Conservation (phyloP, 257 asterid genomes). For the Solanum lycopersicoides region DNA sequence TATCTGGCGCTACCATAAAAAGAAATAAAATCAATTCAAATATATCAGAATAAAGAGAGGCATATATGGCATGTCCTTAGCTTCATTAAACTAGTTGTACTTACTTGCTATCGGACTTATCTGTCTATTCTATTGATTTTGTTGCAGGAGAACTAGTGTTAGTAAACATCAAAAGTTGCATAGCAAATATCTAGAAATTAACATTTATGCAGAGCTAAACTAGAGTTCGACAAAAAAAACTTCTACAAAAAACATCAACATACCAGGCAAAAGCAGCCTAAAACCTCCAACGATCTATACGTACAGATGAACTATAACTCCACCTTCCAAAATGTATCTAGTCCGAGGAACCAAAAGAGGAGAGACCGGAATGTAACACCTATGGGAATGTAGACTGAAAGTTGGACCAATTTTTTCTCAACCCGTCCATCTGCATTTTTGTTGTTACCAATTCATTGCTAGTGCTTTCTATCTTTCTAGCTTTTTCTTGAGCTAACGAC, state of each 20-base stretch:
- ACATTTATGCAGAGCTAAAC: background rate
- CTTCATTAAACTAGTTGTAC: too few relatives aligned
- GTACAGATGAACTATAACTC: background rate
- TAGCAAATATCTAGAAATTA: conserved; percentile 19
- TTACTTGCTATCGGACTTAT: too few relatives aligned
- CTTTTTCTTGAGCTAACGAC: too few relatives aligned
- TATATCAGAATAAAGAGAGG: too few relatives aligned
- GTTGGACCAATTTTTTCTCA: background rate
- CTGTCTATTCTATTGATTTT: too few relatives aligned
- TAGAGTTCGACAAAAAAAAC: too few relatives aligned
- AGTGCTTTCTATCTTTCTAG: background rate
- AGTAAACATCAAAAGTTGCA: background rate
- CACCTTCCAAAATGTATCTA: background rate
- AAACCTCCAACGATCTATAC: background rate
- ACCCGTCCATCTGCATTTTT: background rate
- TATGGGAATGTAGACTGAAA: background rate
- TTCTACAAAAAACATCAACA: background rate
- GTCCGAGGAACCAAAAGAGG: background rate
- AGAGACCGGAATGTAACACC: background rate
- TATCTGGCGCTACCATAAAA: too few relatives aligned
- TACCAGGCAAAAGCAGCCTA: background rate
- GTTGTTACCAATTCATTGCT: background rate
- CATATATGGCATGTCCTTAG: too few relatives aligned
- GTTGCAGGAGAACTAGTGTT: background rate
- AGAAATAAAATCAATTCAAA: too few relatives aligned